Conservation (phyloP, 2,329 filamentous ascomycete species). For the Triangularia setosa region DNA sequence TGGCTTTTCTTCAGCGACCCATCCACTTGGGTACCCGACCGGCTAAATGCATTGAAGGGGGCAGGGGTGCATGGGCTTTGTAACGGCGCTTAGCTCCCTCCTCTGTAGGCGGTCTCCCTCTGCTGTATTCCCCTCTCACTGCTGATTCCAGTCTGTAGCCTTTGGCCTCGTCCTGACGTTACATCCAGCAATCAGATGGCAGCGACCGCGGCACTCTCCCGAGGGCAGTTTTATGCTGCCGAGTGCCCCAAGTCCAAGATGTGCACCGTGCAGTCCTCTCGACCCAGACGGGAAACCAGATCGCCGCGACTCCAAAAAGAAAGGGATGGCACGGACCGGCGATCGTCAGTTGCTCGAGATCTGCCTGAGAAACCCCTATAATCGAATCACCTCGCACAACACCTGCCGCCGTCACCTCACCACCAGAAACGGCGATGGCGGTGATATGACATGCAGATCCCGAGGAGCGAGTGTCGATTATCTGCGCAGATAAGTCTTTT, state of each 20-base stretch:
- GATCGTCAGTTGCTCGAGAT: slow-evolving; percentile 6
- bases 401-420: not conserved
- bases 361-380: not conserved
- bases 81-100: slow-evolving; percentile 22
- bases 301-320: not conserved
- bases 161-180: not conserved
- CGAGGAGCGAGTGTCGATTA: not conserved
- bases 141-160: not conserved
- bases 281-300: slow-evolving; percentile 14
- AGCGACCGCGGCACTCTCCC: slow-evolving; percentile 14
- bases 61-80: slow-evolving; percentile 11
- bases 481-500: not conserved
- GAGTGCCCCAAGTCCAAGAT: too few relatives aligned
- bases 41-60: slow-evolving; percentile 22
- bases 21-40: slow-evolving; percentile 26
- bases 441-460: slow-evolving; percentile 6
- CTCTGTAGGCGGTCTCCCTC: not conserved
- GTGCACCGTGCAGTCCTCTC: not conserved
- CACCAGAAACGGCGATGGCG: not conserved
- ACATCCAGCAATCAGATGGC: slow-evolving; percentile 18
- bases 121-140: not conserved
- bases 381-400: not conserved
- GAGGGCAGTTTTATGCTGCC: slow-evolving; percentile 9
- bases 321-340: slow-evolving; percentile 7
- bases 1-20: slow-evolving; percentile 25